A percentile compares a stretch with the other conserved stretches of the same genome.
Conservation (phyloP, 306 rosid species). For the Comarum palustre region DNA sequence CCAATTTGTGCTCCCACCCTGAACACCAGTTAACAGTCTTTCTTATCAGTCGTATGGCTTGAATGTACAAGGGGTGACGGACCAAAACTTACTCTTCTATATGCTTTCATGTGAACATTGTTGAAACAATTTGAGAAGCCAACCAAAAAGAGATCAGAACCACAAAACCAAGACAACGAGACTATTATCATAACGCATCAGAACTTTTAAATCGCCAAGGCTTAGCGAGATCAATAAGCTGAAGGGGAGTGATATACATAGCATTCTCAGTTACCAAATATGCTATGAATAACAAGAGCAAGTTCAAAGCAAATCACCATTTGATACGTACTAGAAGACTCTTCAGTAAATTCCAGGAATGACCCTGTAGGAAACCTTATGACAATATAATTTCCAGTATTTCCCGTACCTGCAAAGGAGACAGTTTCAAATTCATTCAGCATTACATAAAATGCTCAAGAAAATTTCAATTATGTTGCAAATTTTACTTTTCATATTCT, state of each 20-base stretch:
- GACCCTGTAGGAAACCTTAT: constrained; percentile 69
- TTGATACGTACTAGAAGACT: not conserved
- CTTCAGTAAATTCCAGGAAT: constrained; percentile 80
- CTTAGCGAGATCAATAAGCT: not conserved
- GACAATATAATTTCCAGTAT: constrained; percentile 84
- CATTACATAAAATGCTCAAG: constrained; percentile 3
- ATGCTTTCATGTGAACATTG: not conserved
- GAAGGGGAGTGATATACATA: constrained; percentile 3
- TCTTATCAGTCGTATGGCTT: not conserved
- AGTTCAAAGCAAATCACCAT: not conserved
- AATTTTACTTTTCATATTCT: not conserved
- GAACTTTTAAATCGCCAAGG: not conserved
- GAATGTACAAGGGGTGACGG: not conserved
- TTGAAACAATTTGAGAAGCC: not conserved
- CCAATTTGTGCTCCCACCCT: no score
- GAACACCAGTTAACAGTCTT: not conserved
- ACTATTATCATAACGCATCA: not conserved
- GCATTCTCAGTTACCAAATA: constrained; percentile 16
- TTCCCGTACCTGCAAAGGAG: constrained; percentile 73
- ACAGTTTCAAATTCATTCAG: constrained; percentile 15
- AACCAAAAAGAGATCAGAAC: not conserved
- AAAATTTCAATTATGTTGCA: not conserved
- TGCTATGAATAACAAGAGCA: not conserved
- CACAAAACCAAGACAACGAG: not conserved
- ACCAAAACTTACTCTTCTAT: not conserved